These are phyloP conservation scores for Cercospora sojina DNA, from an alignment of 2,329 filamentous ascomycete genomes.

Conservation along the genomic window DNA sequence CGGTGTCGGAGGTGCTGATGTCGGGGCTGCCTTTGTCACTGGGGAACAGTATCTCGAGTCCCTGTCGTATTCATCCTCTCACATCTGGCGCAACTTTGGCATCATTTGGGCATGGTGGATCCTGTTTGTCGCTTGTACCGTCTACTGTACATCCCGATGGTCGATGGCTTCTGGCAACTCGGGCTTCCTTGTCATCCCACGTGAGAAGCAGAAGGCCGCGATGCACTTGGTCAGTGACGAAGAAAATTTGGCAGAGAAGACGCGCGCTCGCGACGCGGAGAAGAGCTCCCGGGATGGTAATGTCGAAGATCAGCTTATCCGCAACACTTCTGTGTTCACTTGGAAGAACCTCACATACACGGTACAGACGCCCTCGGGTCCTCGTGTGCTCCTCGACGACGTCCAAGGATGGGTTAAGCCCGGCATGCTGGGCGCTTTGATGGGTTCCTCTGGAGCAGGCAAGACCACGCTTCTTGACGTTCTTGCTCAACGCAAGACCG, in stretches of 20 bases:
- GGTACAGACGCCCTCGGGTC: constrained; percentile 52
- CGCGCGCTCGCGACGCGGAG: constrained; percentile 8
- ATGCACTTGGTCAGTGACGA: constrained; percentile 25
- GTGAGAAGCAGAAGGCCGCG: constrained; percentile 53
- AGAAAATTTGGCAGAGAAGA: constrained; percentile 23
- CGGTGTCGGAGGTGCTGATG: constrained; percentile 56
- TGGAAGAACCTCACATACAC: constrained; percentile 85
- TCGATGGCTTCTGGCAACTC: constrained; percentile 40
- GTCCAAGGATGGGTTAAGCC: constrained; percentile 73
- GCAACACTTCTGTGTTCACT: constrained; percentile 70
- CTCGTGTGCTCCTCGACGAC: constrained; percentile 55
- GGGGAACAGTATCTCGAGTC: constrained; percentile 62
- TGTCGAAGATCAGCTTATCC: constrained; percentile 46
- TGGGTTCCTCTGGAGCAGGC: constrained; percentile 69
- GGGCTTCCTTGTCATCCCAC: constrained; percentile 57
- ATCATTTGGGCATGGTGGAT: constrained; percentile 66
- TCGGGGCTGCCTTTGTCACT: constrained; percentile 55
- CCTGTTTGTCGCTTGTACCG: constrained; percentile 58
- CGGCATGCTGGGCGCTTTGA: constrained; percentile 73
- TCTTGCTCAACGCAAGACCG: constrained; percentile 47
- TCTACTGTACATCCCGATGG: constrained; percentile 60
- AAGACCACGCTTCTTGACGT: constrained; percentile 44
- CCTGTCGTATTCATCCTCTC: constrained; percentile 47
- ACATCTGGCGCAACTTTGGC: constrained; percentile 60
- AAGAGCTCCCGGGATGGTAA: constrained; percentile 16